phyloP scores from a whole-genome alignment of 108 stramenopile genomes.

The Skeletonema menzelii region DNA sequence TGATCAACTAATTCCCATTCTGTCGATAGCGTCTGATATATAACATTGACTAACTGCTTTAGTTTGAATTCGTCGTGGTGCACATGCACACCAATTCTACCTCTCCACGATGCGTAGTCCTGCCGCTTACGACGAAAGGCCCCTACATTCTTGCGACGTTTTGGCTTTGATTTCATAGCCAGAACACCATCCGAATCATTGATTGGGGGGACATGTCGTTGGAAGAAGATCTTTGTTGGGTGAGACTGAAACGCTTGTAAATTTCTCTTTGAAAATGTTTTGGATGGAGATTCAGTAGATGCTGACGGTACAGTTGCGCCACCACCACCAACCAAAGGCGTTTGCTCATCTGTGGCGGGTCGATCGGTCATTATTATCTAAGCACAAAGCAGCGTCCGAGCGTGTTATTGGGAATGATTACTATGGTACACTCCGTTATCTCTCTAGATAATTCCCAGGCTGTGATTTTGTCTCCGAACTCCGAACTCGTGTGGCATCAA shows the following conservation, averaged over 20 bases:
- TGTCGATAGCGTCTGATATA: constrained; percentile 30
- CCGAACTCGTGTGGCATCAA: too few species aligned
- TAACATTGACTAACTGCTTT: constrained; percentile 35
- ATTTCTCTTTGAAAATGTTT: too few species aligned
- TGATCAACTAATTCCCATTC: constrained; percentile 47
- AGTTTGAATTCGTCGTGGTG: constrained; percentile 47
- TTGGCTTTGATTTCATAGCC: not conserved
- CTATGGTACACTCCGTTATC: too few species aligned
- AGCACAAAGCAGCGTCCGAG: too few species aligned
- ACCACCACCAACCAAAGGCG: not conserved
- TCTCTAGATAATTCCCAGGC: too few species aligned
- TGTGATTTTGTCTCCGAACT: too few species aligned
- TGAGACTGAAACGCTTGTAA: too few species aligned
- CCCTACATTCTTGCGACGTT: constrained; percentile 42
- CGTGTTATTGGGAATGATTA: too few species aligned
- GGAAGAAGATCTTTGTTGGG: not conserved
- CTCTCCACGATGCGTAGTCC: constrained; percentile 48
- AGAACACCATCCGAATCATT: not conserved
- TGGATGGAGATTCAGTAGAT: not conserved
- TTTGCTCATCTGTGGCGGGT: not conserved
- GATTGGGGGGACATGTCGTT: not conserved
- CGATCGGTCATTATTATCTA: not conserved
- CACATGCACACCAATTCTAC: constrained; percentile 49
- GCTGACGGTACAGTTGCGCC: not conserved
- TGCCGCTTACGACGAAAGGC: constrained; percentile 45